phyloP scores from a whole-genome alignment of 805 yeast species.

The Wickerhamomyces strasburgensis region DNA sequence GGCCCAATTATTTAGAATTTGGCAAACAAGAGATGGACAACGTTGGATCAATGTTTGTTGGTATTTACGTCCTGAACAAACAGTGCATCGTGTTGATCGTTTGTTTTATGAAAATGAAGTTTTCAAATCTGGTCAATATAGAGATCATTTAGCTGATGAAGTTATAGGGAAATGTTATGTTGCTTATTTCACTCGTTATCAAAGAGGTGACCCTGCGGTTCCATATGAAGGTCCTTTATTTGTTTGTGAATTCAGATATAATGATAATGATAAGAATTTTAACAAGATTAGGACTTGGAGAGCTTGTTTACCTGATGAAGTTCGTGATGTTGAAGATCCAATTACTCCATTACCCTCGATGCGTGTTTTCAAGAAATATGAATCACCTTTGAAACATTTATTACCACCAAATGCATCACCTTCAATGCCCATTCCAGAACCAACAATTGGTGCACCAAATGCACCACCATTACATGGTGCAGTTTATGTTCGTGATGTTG shows the following conservation, averaged over 20 bases:
- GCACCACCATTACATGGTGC: conserved; percentile 96
- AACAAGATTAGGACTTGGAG: conserved; percentile 97
- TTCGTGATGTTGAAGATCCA: conserved; percentile 78
- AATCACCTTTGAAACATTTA: conserved; percentile 78
- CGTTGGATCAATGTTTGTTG: conserved; percentile 93
- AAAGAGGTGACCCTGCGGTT: conserved; percentile 87
- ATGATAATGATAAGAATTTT: conserved; percentile 84
- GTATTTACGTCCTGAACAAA: conserved; percentile 97
- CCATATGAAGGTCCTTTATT: conserved; percentile 80
- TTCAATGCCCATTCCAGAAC: conserved; percentile 75
- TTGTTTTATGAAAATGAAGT: conserved; percentile 92
- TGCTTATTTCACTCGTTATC: conserved; percentile 88
- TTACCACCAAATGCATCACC: conserved; percentile 71
- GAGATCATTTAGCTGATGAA: conserved; percentile 88
- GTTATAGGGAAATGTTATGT: conserved; percentile 93
- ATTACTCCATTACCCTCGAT: conserved; percentile 66
- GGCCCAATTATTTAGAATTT: conserved; percentile 88
- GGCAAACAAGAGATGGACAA: conserved; percentile 78
- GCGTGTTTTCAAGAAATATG: conserved; percentile 65
- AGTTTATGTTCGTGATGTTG: conserved; percentile 73
- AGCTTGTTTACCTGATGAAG: conserved; percentile 96
- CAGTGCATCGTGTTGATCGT: conserved; percentile 88
- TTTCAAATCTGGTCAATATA: conserved; percentile 92
- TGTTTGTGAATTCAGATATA: conserved; percentile 92
- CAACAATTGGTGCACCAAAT: conserved; percentile 72